Base-by-base conservation (phyloP, 1,284 basidiomycete species). In the Laetiporus sulphureus region DNA sequence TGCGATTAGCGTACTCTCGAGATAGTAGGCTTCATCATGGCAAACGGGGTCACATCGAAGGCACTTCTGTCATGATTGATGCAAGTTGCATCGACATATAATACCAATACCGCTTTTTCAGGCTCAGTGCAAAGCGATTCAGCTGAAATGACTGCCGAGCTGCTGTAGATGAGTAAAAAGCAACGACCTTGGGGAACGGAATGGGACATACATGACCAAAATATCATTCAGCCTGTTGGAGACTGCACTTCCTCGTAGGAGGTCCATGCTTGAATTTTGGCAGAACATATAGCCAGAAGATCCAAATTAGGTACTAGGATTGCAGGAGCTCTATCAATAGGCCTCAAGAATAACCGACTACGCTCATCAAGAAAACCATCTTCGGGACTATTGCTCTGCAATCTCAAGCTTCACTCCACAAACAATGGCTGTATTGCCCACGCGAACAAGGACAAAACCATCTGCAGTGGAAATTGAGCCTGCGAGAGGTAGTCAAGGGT, bases 31-130 rank as follows among this genome's bases (percentile, higher is more conserved):
- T n/a, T n/a, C n/a, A 92, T 77, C 68, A 94, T 87, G 0, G 92
- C 91, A 12, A 97, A 61, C 2, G 96, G 70, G 0, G 90, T 77
- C 0, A 94, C 91, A 50, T 99, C 95, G 50, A 96, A 89, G 1
- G 78, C 86, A 56, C 97, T 97, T 7, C 95, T 95, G 60, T 99
- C 94, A 55, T 93, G 95, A 65, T 95, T 97, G 54, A 99, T 87
- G 63, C 93, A 97, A 4, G 86, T 89, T 22, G 91, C 79, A 51
- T 99, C 95, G 49, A 98, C 73, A 61, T 97, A 97, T 13, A 99
- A 70, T 19, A 85, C 83, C 92, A 93, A 99, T 0, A 73, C 92
- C 0, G 91, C 74, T 60, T 85, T 88, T 3, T 79, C 82, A 0
- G 79, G 75, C 15, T 85, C 72, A 40, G 99, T 96, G 55, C 83